Conservation (phyloP, 2,329 filamentous ascomycete genomes). For the Venturia nashicola region DNA sequence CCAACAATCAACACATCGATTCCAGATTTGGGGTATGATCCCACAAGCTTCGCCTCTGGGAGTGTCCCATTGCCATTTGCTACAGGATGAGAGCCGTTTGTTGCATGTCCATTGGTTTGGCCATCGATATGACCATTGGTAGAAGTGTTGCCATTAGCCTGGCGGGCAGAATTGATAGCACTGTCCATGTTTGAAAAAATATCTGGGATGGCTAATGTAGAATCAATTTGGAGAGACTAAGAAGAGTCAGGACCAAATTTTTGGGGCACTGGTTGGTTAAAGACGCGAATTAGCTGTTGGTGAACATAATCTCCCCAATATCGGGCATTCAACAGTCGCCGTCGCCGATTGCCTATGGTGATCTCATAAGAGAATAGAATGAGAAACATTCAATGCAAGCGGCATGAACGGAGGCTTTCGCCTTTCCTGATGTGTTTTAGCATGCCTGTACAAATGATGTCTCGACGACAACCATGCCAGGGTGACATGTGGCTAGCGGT, state of each 20-base stretch:
- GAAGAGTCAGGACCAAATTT: neutral
- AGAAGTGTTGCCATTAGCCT: neutral
- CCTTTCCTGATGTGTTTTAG: neutral
- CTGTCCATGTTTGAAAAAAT: neutral
- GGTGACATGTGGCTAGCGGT: neutral
- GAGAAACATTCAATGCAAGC: neutral
- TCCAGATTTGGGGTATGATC: slow-evolving; percentile 34
- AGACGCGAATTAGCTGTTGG: neutral
- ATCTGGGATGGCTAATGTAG: neutral
- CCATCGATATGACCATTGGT: neutral
- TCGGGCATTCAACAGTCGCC: neutral
- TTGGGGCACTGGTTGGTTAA: neutral
- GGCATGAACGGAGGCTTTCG: neutral
- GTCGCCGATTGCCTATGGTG: neutral
- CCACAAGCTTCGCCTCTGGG: slow-evolving; percentile 32
- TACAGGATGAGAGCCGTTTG: neutral
- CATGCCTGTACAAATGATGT: neutral
- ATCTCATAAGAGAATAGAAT: neutral
- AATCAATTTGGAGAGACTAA: neutral
- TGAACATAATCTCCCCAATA: neutral
- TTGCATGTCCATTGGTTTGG: neutral
- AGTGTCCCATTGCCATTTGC: neutral
- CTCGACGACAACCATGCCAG: neutral
- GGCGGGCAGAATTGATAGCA: neutral
- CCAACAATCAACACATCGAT: slow-evolving; percentile 29